These are phyloP conservation scores for Aspergillus uvarum DNA, from an alignment of 2,329 filamentous ascomycete species.

Conservation along the genomic window DNA sequence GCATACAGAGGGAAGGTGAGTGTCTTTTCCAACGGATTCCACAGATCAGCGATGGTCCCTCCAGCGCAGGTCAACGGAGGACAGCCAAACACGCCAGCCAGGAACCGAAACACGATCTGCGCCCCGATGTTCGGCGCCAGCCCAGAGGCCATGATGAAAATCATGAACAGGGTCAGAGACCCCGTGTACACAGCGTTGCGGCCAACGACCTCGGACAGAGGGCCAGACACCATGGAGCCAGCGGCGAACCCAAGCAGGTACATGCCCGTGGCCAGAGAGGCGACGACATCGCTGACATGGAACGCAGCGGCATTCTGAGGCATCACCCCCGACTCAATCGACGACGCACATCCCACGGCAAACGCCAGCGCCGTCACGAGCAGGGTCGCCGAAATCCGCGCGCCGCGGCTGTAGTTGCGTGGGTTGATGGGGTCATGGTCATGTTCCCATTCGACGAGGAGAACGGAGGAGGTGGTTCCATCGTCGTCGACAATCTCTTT, in stretches of 20 bases:
- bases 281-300: conserved; percentile 52
- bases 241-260: conserved; percentile 50
- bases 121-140: conserved; percentile 52
- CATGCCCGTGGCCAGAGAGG: conserved; percentile 49
- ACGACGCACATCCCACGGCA: conserved; percentile 52
- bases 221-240: conserved; percentile 51
- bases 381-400: conserved; percentile 41
- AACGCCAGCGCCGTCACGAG: conserved; percentile 51
- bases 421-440: conserved; percentile 41
- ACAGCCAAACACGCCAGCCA: conserved; percentile 51
- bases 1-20: conserved; percentile 54
- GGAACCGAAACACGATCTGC: conserved; percentile 51
- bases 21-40: conserved; percentile 49
- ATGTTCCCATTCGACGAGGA: conserved; percentile 45
- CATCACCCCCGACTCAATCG: conserved; percentile 54
- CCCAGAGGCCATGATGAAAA: conserved; percentile 51
- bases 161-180: conserved; percentile 49
- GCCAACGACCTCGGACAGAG: conserved; percentile 51
- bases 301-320: conserved; percentile 48
- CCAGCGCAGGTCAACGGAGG: conserved; percentile 49
- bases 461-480: conserved; percentile 18
- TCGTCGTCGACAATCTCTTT: conserved; percentile 3
- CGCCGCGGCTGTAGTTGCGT: conserved; percentile 37
- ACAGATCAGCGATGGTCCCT: conserved; percentile 50
- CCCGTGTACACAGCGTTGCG: conserved; percentile 52